Percentiles rank a stretch among this genome's conserved stretches.
phyloP scores from a whole-genome alignment of 2,329 filamentous ascomycete species.

The Colletotrichum plurivorum region DNA sequence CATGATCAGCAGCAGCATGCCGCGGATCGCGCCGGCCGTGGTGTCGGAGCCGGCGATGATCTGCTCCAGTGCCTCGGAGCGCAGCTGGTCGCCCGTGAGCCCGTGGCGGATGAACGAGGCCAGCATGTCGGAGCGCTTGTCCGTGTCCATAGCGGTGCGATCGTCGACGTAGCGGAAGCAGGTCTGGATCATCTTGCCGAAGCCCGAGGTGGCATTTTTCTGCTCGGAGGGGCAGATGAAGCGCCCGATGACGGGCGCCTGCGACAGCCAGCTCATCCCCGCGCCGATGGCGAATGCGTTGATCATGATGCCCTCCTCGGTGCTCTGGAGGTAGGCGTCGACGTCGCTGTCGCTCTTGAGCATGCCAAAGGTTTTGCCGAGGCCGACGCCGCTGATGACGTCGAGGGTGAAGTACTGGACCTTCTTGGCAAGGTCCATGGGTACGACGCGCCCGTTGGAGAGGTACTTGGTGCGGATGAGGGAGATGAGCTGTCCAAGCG shows the following conservation, averaged over 20 bases:
- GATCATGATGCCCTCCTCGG: constrained; percentile 50
- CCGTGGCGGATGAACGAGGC: constrained; percentile 48
- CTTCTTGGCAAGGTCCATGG: constrained; percentile 62
- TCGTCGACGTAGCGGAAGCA: constrained; percentile 48
- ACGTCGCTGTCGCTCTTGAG: constrained; percentile 61
- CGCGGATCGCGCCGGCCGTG: constrained; percentile 63
- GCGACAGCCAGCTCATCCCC: constrained; percentile 48
- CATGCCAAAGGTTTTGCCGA: constrained; percentile 65
- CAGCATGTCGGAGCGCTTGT: constrained; percentile 47
- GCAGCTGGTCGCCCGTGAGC: constrained; percentile 44
- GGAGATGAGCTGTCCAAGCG: constrained; percentile 59
- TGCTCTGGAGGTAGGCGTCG: constrained; percentile 54
- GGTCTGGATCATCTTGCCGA: constrained; percentile 51
- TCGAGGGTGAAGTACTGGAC: constrained; percentile 67
- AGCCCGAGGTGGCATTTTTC: constrained; percentile 47
- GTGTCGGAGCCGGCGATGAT: constrained; percentile 69
- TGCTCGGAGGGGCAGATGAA: constrained; percentile 46
- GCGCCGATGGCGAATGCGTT: constrained; percentile 45
- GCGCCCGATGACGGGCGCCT: constrained; percentile 47
- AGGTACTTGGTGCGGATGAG: constrained; percentile 62
- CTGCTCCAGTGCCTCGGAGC: constrained; percentile 49
- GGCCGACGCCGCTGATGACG: constrained; percentile 64
- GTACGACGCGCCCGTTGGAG: constrained; percentile 45
- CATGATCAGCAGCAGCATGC: constrained; percentile 62
- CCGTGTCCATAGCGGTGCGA: constrained; percentile 43